phyloP scores from a whole-genome alignment of 2,329 filamentous ascomycete genomes.

The Curvularia verruculosa region DNA sequence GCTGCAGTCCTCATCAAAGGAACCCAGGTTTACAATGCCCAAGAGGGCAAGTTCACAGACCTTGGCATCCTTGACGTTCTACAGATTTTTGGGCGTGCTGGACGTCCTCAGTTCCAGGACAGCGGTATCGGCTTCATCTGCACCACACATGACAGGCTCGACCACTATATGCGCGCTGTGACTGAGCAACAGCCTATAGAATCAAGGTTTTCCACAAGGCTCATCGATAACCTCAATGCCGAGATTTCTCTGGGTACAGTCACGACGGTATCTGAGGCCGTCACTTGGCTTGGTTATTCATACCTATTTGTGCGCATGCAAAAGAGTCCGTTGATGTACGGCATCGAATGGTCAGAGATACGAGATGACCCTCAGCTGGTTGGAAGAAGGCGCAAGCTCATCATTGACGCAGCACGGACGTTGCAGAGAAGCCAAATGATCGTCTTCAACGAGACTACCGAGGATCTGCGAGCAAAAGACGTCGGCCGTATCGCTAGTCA shows the following conservation, averaged over 20 bases:
- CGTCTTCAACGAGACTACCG: conserved; percentile 93
- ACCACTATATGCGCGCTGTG: conserved; percentile 89
- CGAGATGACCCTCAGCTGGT: conserved; percentile 87
- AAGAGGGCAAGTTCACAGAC: conserved; percentile 96
- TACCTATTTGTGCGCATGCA: conserved; percentile 98
- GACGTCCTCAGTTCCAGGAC: conserved; percentile 96
- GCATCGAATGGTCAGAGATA: conserved; percentile 92
- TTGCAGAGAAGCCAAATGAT: conserved; percentile 98
- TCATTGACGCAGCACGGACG: conserved; percentile 85
- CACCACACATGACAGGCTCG: conserved; percentile 90
- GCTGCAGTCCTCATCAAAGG: conserved; percentile 98
- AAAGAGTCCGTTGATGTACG: conserved; percentile 87
- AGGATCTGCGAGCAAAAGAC: conserved; percentile 92
- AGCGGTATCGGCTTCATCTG: conserved; percentile 98
- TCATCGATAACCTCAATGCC: conserved; percentile 96
- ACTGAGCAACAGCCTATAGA: conserved; percentile 97
- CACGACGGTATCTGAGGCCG: conserved; percentile 89
- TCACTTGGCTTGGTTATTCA: conserved; percentile 97
- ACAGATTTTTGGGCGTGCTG: conserved; percentile 97
- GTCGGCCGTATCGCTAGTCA: conserved; percentile 96
- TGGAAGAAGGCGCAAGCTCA: conserved; percentile 80
- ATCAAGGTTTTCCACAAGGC: conserved; percentile 89
- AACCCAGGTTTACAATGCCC: conserved; percentile 93
- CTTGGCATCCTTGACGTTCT: conserved; percentile 95
- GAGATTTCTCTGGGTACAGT: conserved; percentile 94